Conservation (phyloP, 441 rosid genomes). For the Adansonia madagascariensis region DNA sequence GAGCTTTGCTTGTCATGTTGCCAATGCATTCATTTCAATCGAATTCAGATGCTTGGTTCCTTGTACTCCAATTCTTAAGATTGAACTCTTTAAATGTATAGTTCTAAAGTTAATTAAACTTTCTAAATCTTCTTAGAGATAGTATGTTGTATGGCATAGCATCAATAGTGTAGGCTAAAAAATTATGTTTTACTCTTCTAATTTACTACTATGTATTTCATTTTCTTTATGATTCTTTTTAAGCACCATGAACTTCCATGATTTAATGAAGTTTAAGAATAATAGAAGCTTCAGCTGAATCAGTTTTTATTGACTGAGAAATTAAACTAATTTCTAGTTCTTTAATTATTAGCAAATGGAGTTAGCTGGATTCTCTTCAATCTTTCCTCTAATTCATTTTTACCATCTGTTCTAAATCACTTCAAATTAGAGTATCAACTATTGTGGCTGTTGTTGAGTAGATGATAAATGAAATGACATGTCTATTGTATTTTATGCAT, state of each 20-base stretch:
- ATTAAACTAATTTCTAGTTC: conserved; percentile 10
- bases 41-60: conserved; percentile 13
- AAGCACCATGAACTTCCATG: not conserved
- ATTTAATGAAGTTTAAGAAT: conserved; percentile 10
- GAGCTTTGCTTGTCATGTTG: conserved; percentile 6
- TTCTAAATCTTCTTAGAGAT: not conserved
- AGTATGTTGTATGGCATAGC: not conserved
- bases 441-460: not conserved
- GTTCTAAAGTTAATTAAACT: conserved; percentile 1
- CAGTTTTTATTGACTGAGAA: not conserved
- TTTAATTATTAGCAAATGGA: not conserved
- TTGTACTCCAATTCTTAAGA: not conserved
- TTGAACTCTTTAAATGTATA: not conserved
- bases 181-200: not conserved
- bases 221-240: conserved; percentile 5
- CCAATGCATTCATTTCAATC: conserved; percentile 7
- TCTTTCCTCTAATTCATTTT: conserved; percentile 9
- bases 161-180: not conserved
- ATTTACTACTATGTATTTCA: not conserved
- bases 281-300: conserved; percentile 19
- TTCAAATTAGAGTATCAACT: not conserved
- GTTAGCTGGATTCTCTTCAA: conserved; percentile 3
- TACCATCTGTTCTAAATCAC: not conserved
- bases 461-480: conserved; percentile 18
- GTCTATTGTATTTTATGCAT: not conserved